Evolutionary conservation across 129 eudicot species (phyloP), one percentile per base, ranked within the genome.

Genomic region (Tagetes patula): DNA sequence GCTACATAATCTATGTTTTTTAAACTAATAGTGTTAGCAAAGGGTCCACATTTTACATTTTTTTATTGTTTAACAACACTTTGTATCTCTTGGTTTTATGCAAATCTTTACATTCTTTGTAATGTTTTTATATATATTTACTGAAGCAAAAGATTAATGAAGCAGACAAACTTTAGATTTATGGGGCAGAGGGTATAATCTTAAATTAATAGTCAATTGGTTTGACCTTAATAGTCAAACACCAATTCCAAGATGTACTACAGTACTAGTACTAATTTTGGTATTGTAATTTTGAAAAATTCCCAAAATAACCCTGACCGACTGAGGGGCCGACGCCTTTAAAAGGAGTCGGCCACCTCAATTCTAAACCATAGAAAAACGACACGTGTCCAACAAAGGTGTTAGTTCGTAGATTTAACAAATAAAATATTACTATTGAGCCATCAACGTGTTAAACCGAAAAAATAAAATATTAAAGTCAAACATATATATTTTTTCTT

Each of bases 211-310:
- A 41, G 46, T 61, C 47, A 59, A 48, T 46, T 69, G 61, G 61
- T 49, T 77, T 69, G 45, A 77, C 76, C 60, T 59, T 54, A 67
- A 67, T 66, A 13, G 73, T 75, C 80, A 66, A 64, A 67, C 59
- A 42, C 55, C 73, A 66, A 53, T 5, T 73, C n/a, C 43, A 11
- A 37, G 32, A 56, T 36, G 69, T 69, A 55, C 48, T 56, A 56
- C 9, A 20, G 27, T 20, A 20, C 27, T 20, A 20, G 27, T 20
- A 20, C 27, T 20, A 20, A 20, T 20, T 20, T 20, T 20, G 27
- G 27, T 20, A 20, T 20, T 20, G 27, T 20, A 20, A 20, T 20
- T 20, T 20, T 20, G 27, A 20, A 20, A 20, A 20, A 20, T 20
- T 20, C 27, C 27, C 27, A 20, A 20, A 20, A 20, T 20, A 20